Conservation (phyloP, 352 stramenopile genomes). For the Globisporangium okanoganense region DNA sequence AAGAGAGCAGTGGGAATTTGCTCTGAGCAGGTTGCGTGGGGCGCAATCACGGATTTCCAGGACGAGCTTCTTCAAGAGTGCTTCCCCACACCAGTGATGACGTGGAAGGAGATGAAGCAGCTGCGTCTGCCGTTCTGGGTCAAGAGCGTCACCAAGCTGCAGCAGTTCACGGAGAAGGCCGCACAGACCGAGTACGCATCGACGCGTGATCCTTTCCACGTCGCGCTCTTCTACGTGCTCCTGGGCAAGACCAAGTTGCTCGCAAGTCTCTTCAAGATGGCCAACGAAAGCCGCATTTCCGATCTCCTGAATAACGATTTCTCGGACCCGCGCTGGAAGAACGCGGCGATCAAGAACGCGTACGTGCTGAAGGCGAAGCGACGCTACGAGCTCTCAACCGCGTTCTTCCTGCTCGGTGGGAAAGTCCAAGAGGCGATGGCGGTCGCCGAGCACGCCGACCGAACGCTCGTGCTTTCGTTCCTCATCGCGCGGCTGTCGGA, state of each 20-base stretch:
- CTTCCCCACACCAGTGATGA: constrained; percentile 42
- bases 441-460: constrained; percentile 70
- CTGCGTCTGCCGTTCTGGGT: constrained; percentile 80
- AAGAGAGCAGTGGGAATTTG: constrained; percentile 37
- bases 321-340: constrained; percentile 75
- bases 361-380: constrained; percentile 87
- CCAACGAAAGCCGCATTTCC: constrained; percentile 68
- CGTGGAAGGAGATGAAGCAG: constrained; percentile 63
- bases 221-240: constrained; percentile 84
- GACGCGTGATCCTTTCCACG: constrained; percentile 74
- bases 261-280: constrained; percentile 82
- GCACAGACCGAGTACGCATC: constrained; percentile 75
- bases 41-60: constrained; percentile 60
- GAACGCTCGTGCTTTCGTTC: constrained; percentile 72
- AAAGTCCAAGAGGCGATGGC: constrained; percentile 76
- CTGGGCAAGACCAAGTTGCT: constrained; percentile 82
- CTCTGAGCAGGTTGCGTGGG: constrained; percentile 80
- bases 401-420: constrained; percentile 80
- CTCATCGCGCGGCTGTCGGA: constrained; percentile 73
- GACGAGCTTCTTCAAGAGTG: constrained; percentile 68
- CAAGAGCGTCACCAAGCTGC: constrained; percentile 45
- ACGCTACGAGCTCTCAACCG: constrained; percentile 69
- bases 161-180: constrained; percentile 61
- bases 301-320: constrained; percentile 86
- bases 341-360: constrained; percentile 88